phyloP scores from a whole-genome alignment of 768 basidiomycete species.

The Hypholoma sublateritium region DNA sequence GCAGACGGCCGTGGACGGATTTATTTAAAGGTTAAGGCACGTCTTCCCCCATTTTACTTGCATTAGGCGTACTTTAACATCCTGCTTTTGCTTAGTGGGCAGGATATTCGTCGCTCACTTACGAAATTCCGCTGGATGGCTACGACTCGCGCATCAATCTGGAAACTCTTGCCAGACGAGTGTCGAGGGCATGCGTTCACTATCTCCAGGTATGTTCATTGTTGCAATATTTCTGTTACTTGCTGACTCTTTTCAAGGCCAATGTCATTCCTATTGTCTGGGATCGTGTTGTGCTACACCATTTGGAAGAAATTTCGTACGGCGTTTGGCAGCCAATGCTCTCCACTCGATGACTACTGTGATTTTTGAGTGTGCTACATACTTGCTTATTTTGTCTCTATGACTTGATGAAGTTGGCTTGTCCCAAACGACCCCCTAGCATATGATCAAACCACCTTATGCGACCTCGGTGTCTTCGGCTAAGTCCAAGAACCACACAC shows the following conservation, averaged over 20 bases:
- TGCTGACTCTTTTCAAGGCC: conserved; percentile 38
- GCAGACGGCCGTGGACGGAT: conserved; percentile 62
- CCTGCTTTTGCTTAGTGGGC: conserved; percentile 50
- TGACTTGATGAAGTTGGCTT: background rate
- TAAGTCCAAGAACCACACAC: background rate
- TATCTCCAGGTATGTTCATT: conserved; percentile 58
- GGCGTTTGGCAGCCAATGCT: conserved; percentile 78
- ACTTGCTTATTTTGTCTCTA: background rate
- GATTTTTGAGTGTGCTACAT: background rate
- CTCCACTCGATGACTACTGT: conserved; percentile 35
- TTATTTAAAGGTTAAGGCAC: conserved; percentile 59
- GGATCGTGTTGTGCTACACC: conserved; percentile 68
- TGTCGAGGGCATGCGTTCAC: conserved; percentile 70
- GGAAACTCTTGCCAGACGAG: conserved; percentile 65
- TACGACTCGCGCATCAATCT: conserved; percentile 66
- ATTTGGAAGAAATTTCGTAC: conserved; percentile 65
- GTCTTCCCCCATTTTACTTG: conserved; percentile 20
- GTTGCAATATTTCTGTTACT: background rate
- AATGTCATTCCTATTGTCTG: conserved; percentile 69
- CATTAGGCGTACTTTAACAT: conserved; percentile 2
- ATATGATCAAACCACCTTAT: background rate
- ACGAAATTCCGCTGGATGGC: conserved; percentile 70
- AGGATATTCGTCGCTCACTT: conserved; percentile 68
- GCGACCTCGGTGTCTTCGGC: background rate
- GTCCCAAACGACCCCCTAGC: background rate